Percentiles rank a stretch among this genome's conserved stretches.
Evolutionary conservation across 441 rosid genomes (phyloP).

Genomic region (Croton setiger): DNA sequence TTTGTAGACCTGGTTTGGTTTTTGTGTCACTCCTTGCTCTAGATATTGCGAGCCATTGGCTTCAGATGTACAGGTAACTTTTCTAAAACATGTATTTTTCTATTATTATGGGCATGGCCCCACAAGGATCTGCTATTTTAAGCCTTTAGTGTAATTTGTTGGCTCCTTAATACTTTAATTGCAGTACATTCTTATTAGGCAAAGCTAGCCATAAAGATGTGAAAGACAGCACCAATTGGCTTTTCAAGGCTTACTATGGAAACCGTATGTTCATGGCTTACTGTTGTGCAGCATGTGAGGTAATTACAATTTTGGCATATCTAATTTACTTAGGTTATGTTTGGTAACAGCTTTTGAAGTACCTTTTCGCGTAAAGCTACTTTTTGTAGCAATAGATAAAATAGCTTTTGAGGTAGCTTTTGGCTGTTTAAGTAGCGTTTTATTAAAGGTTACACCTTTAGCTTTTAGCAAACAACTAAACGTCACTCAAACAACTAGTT

Average conservation of each 20-base stretch:
- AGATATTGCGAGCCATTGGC: conserved; percentile 95
- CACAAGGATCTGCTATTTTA: neutral
- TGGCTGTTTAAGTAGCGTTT: too few relatives aligned
- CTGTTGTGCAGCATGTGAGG: conserved; percentile 97
- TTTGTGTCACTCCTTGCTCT: conserved; percentile 85
- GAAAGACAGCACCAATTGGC: conserved; percentile 92
- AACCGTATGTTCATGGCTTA: conserved; percentile 93
- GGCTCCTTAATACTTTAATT: conserved; percentile 22
- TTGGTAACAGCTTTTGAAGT: too few relatives aligned
- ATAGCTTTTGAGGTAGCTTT: too few relatives aligned
- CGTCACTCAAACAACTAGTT: too few relatives aligned
- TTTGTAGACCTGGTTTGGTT: conserved; percentile 82
- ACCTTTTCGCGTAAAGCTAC: too few relatives aligned
- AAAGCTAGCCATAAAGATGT: conserved; percentile 96
- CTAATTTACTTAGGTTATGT: neutral
- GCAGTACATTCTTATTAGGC: conserved; percentile 85
- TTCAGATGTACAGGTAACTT: conserved; percentile 91
- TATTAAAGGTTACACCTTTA: too few relatives aligned
- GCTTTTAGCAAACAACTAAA: too few relatives aligned
- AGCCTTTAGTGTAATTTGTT: neutral
- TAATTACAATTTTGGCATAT: conserved; percentile 19
- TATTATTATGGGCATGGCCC: neutral
- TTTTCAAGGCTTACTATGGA: conserved; percentile 89
- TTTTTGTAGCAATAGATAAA: too few relatives aligned
- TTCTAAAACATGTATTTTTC: neutral